Conservation (phyloP, 495 filamentous ascomycete genomes). For the Xylaria grammica region DNA sequence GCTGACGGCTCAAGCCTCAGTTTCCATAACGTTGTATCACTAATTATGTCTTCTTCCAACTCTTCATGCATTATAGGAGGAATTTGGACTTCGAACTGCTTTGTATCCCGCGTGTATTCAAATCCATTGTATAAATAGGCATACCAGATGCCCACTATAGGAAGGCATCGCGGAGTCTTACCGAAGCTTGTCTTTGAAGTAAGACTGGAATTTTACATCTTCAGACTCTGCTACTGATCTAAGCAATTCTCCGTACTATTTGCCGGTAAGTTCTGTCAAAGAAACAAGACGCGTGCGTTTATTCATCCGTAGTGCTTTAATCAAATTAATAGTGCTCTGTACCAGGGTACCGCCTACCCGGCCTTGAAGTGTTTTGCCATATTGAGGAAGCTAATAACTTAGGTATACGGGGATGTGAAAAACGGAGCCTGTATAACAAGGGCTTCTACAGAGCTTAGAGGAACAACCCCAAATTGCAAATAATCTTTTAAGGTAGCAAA, state of each 20-base stretch:
- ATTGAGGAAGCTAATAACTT: conserved; percentile 7
- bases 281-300: not conserved
- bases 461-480: no score
- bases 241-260: conserved; percentile 9
- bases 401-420: no score
- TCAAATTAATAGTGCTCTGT: not conserved
- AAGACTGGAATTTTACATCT: not conserved
- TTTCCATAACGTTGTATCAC: not conserved
- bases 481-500: no score
- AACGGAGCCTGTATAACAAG: not conserved
- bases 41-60: conserved; percentile 1
- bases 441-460: no score
- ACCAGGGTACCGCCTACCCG: conserved; percentile 7
- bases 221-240: not conserved
- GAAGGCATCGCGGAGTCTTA: not conserved
- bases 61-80: conserved; percentile 6
- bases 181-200: not conserved
- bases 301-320: conserved; percentile 1
- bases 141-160: not conserved
- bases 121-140: not conserved
- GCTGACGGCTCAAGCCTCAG: not conserved
- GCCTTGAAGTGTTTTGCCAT: conserved; percentile 10
- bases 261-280: not conserved
- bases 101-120: conserved; percentile 12
- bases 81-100: conserved; percentile 4